Base-by-base conservation (phyloP, 1,284 basidiomycete genomes). In the Trichosporon ovoides region DNA sequence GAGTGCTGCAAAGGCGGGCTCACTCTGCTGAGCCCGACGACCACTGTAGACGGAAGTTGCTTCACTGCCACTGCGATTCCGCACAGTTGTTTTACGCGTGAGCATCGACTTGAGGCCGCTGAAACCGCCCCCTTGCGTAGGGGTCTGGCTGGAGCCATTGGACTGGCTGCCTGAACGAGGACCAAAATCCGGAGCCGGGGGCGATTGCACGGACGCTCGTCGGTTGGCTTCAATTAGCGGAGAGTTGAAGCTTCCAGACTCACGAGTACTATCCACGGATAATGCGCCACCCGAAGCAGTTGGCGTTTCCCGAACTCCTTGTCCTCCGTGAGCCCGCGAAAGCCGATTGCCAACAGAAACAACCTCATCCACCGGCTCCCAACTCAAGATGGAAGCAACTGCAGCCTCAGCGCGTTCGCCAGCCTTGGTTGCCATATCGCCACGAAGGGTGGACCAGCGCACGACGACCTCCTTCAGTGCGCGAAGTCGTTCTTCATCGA, bases 21-120 rank as follows among this genome's bases (percentile, higher is more conserved):
- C 49, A 16, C 33, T 34, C 19, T 36, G 49, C 49, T 51, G 46
- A 1, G 19, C 28, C 13, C 63, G 59, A 34, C 69, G 68, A 14
- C 38, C 52, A 35, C 64, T 71, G 28, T 65, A 58, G 12, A 56
- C 65, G 10, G 61, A 63, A 5, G 59, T 64, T 9, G 56, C 63
- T 37, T 62, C 66, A 38, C 63, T 64, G 3, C 61, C 68, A 50
- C 66, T 66, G 18, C 71, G 55, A 35, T 59, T 66, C n/a, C 69
- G 59, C 16, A 70, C 58, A 0, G 74, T 75, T 14, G 66, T 65
- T 28, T 74, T 76, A 22, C 76, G 60, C 7, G 72, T 68, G 5
- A 79, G 66, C 68, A 78, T 75, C 12, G 76, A 77, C 61, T 79
- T 79, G 56, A 79, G 53, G 7, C 75, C 76, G 28, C 74, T 70